Evolutionary conservation across 176 grass and related monocot species (phyloP).

Genomic region (Secale cereale): DNA sequence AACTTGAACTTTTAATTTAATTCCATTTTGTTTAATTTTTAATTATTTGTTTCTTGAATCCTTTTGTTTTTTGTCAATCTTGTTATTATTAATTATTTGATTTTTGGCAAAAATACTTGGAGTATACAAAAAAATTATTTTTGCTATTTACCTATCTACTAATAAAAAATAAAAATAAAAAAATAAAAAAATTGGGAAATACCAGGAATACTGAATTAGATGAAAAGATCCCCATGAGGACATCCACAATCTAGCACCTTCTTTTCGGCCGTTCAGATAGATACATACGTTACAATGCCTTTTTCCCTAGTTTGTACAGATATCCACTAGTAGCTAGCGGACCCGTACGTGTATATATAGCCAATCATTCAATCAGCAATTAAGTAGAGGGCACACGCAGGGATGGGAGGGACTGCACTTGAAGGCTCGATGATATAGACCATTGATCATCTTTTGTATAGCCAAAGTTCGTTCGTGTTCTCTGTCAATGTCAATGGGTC

Average conservation of each 20-base stretch:
- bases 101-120: background rate
- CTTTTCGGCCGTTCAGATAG: background rate
- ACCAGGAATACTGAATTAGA: background rate
- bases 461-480: conserved; percentile 13
- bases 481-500: background rate
- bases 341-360: background rate
- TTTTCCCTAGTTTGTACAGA: background rate
- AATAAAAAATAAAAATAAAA: background rate
- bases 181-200: background rate
- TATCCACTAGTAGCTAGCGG: background rate
- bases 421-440: conserved; percentile 24
- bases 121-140: background rate
- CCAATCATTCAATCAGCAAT: background rate
- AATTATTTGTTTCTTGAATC: background rate
- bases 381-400: conserved; percentile 29
- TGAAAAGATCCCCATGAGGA: background rate
- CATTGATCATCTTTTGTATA: background rate
- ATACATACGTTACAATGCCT: background rate
- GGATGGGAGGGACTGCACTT: conserved; percentile 43
- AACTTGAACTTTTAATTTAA: background rate
- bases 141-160: background rate
- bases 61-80: background rate
- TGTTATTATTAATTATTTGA: background rate
- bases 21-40: background rate
- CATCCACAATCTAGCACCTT: background rate